phyloP scores from a whole-genome alignment of 176 grass and related monocot species.

The Eragrostis curvula region DNA sequence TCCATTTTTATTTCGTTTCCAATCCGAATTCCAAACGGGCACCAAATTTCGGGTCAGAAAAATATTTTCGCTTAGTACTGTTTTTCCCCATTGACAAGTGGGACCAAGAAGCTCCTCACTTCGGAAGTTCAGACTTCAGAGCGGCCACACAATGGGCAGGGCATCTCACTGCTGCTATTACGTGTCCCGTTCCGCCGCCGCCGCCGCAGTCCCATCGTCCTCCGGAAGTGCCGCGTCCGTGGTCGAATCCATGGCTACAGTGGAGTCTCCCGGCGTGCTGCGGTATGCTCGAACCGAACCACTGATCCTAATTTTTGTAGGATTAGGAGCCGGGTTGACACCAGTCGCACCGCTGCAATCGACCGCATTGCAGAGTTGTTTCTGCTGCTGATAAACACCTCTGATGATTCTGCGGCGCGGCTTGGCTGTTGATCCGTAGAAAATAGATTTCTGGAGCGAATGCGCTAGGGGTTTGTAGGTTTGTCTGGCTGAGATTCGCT shows the following conservation, averaged over 20 bases:
- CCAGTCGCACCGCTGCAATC: background rate
- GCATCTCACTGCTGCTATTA: background rate
- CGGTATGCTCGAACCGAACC: slow-evolving; percentile 19
- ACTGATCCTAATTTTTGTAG: background rate
- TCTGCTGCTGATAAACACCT: background rate
- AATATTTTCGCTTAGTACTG: background rate
- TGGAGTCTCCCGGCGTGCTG: background rate
- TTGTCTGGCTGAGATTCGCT: background rate
- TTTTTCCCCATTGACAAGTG: background rate
- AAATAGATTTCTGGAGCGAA: background rate
- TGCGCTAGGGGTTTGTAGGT: background rate
- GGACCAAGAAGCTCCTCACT: background rate
- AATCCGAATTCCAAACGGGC: too few species aligned
- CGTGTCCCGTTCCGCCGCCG: background rate
- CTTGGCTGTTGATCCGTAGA: background rate
- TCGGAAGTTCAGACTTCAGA: too few species aligned
- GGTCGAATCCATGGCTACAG: background rate
- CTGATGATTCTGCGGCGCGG: background rate
- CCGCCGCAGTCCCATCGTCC: background rate
- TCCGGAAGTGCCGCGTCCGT: background rate
- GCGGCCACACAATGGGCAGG: background rate
- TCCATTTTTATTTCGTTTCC: too few species aligned
- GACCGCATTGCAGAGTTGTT: background rate
- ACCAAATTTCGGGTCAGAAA: too few species aligned
- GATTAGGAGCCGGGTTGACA: background rate